A percentile compares a stretch with the other conserved stretches of the same genome.
Evolutionary conservation across 495 filamentous ascomycete species (phyloP).

Genomic region (Aspergillus avenaceus): DNA sequence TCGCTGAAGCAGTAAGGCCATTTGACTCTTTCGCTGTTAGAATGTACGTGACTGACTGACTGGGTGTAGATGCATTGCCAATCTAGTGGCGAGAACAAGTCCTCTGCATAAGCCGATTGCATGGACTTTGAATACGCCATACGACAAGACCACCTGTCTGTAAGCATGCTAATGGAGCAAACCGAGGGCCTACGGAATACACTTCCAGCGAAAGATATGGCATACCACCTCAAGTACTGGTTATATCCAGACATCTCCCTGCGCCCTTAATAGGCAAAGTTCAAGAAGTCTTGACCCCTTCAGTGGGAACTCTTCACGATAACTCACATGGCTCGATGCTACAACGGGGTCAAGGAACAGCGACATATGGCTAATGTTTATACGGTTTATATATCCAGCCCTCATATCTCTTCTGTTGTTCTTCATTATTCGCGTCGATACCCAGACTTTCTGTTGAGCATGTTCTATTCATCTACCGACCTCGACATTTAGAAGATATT

Average conservation of each 20-base stretch:
- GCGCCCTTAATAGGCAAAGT: too few relatives aligned
- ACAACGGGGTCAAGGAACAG: too few relatives aligned
- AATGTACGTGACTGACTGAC: background rate
- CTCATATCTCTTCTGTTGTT: too few relatives aligned
- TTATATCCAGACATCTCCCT: background rate
- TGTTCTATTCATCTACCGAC: too few relatives aligned
- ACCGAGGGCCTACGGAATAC: background rate
- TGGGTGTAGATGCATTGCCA: conserved; percentile 32
- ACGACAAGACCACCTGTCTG: background rate
- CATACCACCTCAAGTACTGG: background rate
- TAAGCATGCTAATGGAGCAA: background rate
- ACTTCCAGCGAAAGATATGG: background rate
- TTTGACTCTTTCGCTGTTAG: background rate
- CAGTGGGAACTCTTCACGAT: too few relatives aligned
- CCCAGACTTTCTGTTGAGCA: too few relatives aligned
- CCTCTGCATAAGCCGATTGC: conserved; percentile 5
- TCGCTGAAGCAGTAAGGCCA: conserved; percentile 59
- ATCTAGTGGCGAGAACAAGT: conserved; percentile 6
- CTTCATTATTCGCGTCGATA: too few relatives aligned
- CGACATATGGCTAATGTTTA: too few relatives aligned
- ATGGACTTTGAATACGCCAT: background rate
- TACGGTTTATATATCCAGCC: too few relatives aligned
- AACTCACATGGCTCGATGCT: too few relatives aligned
- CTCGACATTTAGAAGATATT: too few relatives aligned
- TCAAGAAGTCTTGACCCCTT: too few relatives aligned